phyloP scores from a whole-genome alignment of 139 green algal species.

The Marvania coccoides region DNA sequence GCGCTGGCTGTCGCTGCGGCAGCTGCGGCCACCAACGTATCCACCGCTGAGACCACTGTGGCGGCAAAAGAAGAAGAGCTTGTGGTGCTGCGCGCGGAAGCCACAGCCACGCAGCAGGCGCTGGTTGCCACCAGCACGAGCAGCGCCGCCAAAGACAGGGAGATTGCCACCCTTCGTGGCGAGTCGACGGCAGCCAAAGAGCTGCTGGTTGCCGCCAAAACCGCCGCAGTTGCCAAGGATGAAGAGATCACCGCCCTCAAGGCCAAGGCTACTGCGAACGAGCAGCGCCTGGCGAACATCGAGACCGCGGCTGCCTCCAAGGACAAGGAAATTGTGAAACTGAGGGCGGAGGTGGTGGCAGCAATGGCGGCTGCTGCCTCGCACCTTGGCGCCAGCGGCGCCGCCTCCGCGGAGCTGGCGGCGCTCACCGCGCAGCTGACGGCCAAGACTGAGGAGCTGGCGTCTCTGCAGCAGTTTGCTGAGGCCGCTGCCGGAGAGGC shows the following conservation, averaged over 20 bases:
- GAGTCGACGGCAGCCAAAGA: too few species aligned
- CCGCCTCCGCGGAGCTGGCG: not conserved
- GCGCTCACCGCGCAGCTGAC: not conserved
- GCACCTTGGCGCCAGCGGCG: too few species aligned
- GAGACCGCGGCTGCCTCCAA: not conserved
- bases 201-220: too few species aligned
- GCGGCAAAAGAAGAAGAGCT: not conserved
- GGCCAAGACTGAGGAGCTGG: too few species aligned
- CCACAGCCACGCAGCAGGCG: not conserved
- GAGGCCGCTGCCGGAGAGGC: not conserved
- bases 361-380: not conserved
- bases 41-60: conserved; percentile 1
- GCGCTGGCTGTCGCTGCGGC: too few species aligned
- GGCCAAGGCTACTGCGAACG: too few species aligned
- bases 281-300: too few species aligned
- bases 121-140: not conserved
- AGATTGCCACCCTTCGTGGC: too few species aligned
- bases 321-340: not conserved
- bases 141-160: not conserved
- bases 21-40: not conserved
- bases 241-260: too few species aligned
- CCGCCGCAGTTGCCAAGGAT: too few species aligned
- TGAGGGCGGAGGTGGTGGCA: not conserved
- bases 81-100: too few species aligned
- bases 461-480: not conserved